Conservation (phyloP, 1,284 basidiomycete species). For the Moesziomyces globuligerus region DNA sequence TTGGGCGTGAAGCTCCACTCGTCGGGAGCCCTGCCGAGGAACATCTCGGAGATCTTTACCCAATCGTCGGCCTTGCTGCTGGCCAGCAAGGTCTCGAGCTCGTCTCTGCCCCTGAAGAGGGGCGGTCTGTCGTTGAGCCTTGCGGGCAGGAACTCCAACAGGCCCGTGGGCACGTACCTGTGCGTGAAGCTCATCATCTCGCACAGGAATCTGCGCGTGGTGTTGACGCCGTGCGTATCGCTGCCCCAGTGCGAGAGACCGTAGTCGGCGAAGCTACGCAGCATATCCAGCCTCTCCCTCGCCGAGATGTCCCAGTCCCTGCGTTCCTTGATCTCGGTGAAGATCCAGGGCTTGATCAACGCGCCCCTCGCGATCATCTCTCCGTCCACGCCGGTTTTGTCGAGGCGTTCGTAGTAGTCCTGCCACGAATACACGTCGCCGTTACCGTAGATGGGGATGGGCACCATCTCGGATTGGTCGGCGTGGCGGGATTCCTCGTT, state of each 20-base stretch:
- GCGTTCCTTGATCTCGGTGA: conserved; percentile 92
- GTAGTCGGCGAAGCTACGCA: conserved; percentile 72
- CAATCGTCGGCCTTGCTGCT: conserved; percentile 86
- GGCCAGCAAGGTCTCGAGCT: conserved; percentile 82
- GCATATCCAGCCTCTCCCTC: conserved; percentile 85
- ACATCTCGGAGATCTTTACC: conserved; percentile 96
- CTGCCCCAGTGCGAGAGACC: conserved; percentile 64
- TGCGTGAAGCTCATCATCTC: conserved; percentile 95
- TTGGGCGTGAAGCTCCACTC: conserved; percentile 72
- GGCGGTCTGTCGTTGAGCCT: conserved; percentile 90
- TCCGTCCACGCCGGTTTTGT: conserved; percentile 84
- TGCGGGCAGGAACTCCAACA: conserved; percentile 84
- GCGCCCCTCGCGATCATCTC: conserved; percentile 95
- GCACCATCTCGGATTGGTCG: conserved; percentile 71
- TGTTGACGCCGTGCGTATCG: conserved; percentile 79
- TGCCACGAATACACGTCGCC: conserved; percentile 91
- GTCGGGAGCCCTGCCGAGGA: conserved; percentile 78
- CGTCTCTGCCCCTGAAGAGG: conserved; percentile 83
- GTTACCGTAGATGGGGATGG: conserved; percentile 92
- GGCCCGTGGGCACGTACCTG: conserved; percentile 90
- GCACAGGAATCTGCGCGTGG: conserved; percentile 91
- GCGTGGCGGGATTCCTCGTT: conserved; percentile 56
- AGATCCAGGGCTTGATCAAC: conserved; percentile 81
- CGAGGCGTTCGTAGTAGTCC: conserved; percentile 82
- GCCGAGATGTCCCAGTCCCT: conserved; percentile 87